Conservation (phyloP, 257 asterid genomes). For the Ligustrum vulgare region DNA sequence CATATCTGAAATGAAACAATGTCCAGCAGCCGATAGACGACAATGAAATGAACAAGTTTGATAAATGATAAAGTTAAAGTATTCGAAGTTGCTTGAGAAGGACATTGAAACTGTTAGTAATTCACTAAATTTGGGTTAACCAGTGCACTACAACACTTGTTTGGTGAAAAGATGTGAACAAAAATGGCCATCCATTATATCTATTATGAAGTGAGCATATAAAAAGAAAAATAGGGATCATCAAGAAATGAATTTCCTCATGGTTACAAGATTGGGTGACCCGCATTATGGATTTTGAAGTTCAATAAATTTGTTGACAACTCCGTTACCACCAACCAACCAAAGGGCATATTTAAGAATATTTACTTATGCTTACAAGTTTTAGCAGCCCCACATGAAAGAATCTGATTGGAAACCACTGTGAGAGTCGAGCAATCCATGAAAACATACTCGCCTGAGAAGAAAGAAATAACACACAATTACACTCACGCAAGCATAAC, state of each 20-base stretch:
- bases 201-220: not conserved
- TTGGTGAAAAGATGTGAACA: not conserved
- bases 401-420: conserved; percentile 63
- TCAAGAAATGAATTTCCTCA: conserved; percentile 7
- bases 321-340: not conserved
- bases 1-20: conserved; percentile 55
- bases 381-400: conserved; percentile 49
- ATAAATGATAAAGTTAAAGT: not conserved
- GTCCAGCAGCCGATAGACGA: conserved; percentile 14
- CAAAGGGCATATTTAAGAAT: conserved; percentile 16
- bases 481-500: conserved; percentile 7
- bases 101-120: not conserved
- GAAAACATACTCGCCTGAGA: conserved; percentile 74
- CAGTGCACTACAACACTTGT: not conserved
- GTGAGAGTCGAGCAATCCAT: conserved; percentile 69
- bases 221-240: not conserved
- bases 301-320: conserved; percentile 4
- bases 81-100: not conserved
- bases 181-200: conserved; percentile 1
- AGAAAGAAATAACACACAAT: conserved; percentile 20
- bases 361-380: conserved; percentile 55
- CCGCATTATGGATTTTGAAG: not conserved
- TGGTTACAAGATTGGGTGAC: not conserved
- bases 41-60: conserved; percentile 1
- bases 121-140: not conserved